phyloP scores from a whole-genome alignment of 345 rosid species.

The Abelmoschus esculentus region DNA sequence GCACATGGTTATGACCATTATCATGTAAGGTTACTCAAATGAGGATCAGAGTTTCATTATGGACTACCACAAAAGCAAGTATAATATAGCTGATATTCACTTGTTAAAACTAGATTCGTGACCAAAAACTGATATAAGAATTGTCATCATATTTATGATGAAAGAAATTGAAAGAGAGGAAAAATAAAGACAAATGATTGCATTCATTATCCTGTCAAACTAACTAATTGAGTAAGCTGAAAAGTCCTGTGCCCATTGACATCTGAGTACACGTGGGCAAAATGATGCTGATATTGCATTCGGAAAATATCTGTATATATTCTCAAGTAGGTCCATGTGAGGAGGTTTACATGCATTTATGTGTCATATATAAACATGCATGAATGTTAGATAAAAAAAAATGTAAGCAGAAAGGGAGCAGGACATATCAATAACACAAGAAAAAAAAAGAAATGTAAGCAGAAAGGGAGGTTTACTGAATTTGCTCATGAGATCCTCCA shows the following conservation, averaged over 20 bases:
- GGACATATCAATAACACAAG: too few relatives aligned
- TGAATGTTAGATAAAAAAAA: neutral
- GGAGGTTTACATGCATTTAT: neutral
- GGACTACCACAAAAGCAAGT: neutral
- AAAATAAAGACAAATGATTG: neutral
- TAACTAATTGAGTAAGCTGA: neutral
- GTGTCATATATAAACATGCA: neutral
- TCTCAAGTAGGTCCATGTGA: neutral
- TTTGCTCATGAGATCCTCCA: slow-evolving; percentile 49
- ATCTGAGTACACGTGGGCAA: neutral
- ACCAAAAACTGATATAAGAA: neutral
- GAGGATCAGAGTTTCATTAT: neutral
- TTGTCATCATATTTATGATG: neutral
- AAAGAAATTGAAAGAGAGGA: neutral
- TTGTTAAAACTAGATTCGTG: too few relatives aligned
- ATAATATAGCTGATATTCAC: neutral
- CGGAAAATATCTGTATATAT: neutral
- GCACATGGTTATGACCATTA: neutral
- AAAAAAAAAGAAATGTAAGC: neutral
- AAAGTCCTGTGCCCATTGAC: neutral
- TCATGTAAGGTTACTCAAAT: neutral
- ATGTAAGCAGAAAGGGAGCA: neutral
- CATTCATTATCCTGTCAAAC: neutral
- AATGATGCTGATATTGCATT: neutral
- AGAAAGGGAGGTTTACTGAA: slow-evolving; percentile 38